These are phyloP conservation scores for Trametes cingulata DNA, from an alignment of 768 basidiomycete genomes.

Conservation along the genomic window DNA sequence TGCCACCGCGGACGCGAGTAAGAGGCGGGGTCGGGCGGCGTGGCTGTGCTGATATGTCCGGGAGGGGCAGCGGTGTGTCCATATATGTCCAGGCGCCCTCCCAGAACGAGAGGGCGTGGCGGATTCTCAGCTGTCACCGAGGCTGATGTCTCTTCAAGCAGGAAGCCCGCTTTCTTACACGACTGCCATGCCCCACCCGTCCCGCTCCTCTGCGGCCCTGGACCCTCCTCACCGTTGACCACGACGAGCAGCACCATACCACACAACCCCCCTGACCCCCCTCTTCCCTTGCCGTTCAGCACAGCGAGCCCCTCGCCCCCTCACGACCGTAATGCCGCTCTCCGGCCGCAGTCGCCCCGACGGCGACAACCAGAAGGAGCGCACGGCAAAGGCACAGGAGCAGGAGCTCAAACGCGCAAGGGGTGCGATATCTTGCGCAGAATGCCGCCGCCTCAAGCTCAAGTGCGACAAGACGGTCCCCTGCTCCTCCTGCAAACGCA, in stretches of 20 bases:
- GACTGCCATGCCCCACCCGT: conserved; percentile 10
- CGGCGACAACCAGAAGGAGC: conserved; percentile 30
- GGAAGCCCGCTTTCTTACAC: conserved; percentile 2
- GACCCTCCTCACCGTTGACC: conserved; percentile 10
- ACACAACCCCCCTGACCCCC: not conserved
- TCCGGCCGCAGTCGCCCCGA: conserved; percentile 23
- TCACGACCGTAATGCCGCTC: conserved; percentile 22
- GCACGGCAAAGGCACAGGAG: conserved; percentile 39
- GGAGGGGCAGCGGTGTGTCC: not conserved
- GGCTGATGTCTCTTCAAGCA: not conserved
- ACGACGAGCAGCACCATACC: conserved; percentile 3
- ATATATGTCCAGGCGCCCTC: conserved; percentile 1
- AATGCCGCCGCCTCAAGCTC: conserved; percentile 49
- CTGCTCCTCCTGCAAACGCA: conserved; percentile 58
- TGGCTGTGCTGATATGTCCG: not conserved
- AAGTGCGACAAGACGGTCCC: conserved; percentile 69
- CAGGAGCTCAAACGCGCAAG: conserved; percentile 72
- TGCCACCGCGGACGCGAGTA: conserved; percentile 2
- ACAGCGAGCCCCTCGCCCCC: not conserved
- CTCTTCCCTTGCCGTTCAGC: conserved; percentile 2
- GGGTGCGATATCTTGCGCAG: conserved; percentile 78
- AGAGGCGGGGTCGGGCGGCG: conserved; percentile 11
- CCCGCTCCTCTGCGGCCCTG: not conserved
- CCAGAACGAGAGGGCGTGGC: not conserved
- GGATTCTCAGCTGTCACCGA: not conserved